Evolutionary conservation across 768 basidiomycete species (phyloP), one percentile per base, ranked within the genome.

Genomic region (Boletus rufocinnamomeus): DNA sequence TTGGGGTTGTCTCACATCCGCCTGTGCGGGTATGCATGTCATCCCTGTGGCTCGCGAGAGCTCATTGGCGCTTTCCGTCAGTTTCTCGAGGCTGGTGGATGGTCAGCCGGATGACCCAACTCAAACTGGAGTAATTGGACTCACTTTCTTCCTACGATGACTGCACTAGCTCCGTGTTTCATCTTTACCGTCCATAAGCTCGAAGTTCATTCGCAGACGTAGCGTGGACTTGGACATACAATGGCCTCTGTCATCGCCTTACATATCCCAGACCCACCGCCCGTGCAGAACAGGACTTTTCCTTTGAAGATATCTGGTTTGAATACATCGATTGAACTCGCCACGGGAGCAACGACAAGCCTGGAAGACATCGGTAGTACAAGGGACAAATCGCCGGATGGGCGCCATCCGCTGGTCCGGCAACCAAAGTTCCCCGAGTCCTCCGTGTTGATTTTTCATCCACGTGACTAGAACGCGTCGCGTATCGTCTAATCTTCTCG

Each of bases 191-290:
- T 17, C 23, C 52, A 56, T 70, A 30, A 58, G 61, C 48, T 41
- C 21, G 28, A 50, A 54, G 44, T 53, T 38, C 35, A 32, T 30
- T 37, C 40, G 38, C 4, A 28, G 10, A 23, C 32, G 28, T 1
- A 28, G 14, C 32, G 13, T n/a, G 17, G 30, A 37, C 35, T 13
- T 50, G 21, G 43, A 74, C 85, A 50, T 72, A 95, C 92, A 67
- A 96, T 78, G 23, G 87, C 83, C 68, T 92, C 84, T 37, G 89
- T 90, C 88, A 96, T 95, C 50, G 77, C 84, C 64, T 88, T 87
- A 77, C 95, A 93, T 75, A 99, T 98, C 17, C 95, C 96, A 58
- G 91, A 91, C 2, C 90, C 90, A 17, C 93, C 95, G 38, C 94
- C 95, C 0, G 94, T 96, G 75, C 89, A 93, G 75, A 93, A 91